Base-by-base conservation (phyloP, 164 flowering plant genomes). In the Vitis riparia region DNA sequence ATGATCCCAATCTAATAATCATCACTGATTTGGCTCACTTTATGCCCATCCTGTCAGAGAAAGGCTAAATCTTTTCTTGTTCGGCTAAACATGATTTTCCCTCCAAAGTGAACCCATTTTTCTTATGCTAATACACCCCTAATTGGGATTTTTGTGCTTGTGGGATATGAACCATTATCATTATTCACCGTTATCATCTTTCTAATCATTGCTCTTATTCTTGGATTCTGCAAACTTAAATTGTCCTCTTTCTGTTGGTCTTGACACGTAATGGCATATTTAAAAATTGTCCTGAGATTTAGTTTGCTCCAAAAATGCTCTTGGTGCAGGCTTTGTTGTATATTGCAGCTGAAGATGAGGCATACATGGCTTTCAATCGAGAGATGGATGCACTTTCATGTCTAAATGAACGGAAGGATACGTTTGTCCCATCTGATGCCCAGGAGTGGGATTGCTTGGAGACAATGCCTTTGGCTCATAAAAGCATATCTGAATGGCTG, bases 281-380 rank as follows among this genome's bases (percentile, higher is more conserved):
- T 37, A 37, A 3, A 6, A 3, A 5, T 37, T 37, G 6, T 5
- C 44, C 27, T 49, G 32, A 16, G 8, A 49, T 59, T 19, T 60
- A 15, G 6, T 58, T 47, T 69, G 66, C 37, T 51, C 17, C 47
- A 69, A 58, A 69, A 58, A 58, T 56, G 19, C 44, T 8, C 27
- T 63, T 51, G 14, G 59, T 66, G 71, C 67, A 87, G 89, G 86
- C 87, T 65, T 81, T 88, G 71, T 75, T 89, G 16, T 85, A 78
- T 65, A 62, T 85, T 64, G 90, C 90, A 23, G 91, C 91, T 64
- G 94, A 89, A 77, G 91, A 89, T 80, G 91, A 89, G 80, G 90
- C 88, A 12, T 88, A 81, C 64, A 71, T 81, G 77, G 83, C 88
- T 57, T 73, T 76, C 63, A 81, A 86, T 47, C 75, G 86, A 61